Conservation (phyloP, 2,329 filamentous ascomycete genomes). For the Berkeleyomyces rouxiae region DNA sequence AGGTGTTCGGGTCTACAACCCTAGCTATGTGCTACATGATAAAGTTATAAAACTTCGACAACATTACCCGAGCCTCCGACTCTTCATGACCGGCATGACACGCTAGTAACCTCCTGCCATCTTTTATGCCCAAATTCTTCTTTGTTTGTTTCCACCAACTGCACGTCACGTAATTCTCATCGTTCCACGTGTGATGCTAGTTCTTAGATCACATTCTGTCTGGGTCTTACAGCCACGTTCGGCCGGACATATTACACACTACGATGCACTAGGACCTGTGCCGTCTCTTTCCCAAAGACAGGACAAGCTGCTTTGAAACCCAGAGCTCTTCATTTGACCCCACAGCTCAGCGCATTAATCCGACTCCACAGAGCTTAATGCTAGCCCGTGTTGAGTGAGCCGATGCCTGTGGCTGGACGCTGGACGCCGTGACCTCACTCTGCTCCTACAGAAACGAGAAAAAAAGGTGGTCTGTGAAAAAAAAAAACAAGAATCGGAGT, state of each 20-base stretch:
- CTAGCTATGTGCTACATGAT: too few species aligned
- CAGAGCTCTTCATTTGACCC: conserved; percentile 7
- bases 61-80: not conserved
- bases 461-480: not conserved
- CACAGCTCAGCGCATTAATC: not conserved
- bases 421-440: not conserved
- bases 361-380: not conserved
- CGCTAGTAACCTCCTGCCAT: not conserved
- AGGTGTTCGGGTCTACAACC: too few species aligned
- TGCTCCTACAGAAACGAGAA: not conserved
- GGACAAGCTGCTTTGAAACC: conserved; percentile 9
- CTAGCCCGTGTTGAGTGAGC: not conserved
- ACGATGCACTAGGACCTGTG: not conserved
- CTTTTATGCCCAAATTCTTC: not conserved
- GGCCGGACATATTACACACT: not conserved
- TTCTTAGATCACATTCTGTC: not conserved
- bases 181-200: not conserved
- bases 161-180: conserved; percentile 2
- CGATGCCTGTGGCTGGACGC: not conserved
- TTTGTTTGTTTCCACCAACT: conserved; percentile 3
- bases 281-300: not conserved
- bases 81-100: conserved; percentile 12
- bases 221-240: not conserved
- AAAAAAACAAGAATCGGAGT: not conserved
- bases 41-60: not conserved